Evolutionary conservation across 1,139 yeast genomes (phyloP), one percentile per base, ranked within the genome.

Genomic region (Saccharomycopsis hybrid): DNA sequence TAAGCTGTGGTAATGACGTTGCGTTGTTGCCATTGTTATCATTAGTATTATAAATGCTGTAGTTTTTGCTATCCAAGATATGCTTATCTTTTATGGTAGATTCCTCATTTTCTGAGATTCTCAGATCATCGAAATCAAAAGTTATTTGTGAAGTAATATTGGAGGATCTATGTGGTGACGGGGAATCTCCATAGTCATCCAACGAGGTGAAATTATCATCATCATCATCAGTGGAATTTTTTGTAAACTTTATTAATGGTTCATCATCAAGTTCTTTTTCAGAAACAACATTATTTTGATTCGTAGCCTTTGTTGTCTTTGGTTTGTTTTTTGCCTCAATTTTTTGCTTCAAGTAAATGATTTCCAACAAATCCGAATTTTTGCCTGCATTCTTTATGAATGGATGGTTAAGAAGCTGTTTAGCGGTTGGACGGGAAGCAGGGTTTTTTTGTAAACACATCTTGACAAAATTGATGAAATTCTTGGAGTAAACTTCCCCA

Each of bases 401-500:
- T 48, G 73, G 72, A 54, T 82, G 87, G 52, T 71, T 73, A 44
- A 84, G 65, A n/a, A 88, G 68, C 46, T 72, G 74, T 11, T 67
- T 61, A 0, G 94, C 87, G 13, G 78, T 67, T 3, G 77, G 78
- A 49, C 96, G 70, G 27, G 68, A 63, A 25, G 64, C 63, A 0
- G 95, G 88, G 54, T 78, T 77, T 56, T 82, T 78, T 31, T 74
- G 70, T 54, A 88, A 72, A 60, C 96, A 88, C 43, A 68, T 68
- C n/a, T 63, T 60, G 7, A 85, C 74, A 62, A 88, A 88, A 54
- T 83, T 85, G 53, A 73, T 77, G 56, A 83, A 64, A 61, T 79
- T 70, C 56, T 59, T 52, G 1, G 76, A 69, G 56, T 67, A 61
- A 30, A n/a, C 18, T 44, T 52, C 51, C 9, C 36, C 24, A 13